These are phyloP conservation scores for Psilocybe mexicana DNA, from an alignment of 1,284 basidiomycete species.

Conservation along the genomic window DNA sequence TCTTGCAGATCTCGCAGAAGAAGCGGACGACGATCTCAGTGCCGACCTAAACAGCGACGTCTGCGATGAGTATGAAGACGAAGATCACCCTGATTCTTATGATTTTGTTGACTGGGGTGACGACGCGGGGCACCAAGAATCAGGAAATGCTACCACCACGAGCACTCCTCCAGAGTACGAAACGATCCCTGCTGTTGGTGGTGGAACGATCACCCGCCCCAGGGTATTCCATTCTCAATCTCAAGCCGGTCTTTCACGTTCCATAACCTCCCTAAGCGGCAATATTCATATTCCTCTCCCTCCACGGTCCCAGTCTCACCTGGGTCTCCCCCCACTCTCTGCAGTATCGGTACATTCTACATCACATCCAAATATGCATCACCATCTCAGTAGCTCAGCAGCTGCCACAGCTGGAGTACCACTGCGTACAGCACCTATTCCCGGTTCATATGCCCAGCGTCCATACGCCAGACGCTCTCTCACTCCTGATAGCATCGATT, in stretches of 20 bases:
- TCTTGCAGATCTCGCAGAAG: slow-evolving; percentile 78
- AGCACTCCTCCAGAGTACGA: slow-evolving; percentile 53
- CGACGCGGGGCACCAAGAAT: slow-evolving; percentile 33
- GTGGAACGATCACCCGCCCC: slow-evolving; percentile 73
- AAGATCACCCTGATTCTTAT: slow-evolving; percentile 55
- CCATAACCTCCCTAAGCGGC: not conserved
- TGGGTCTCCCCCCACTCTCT: not conserved
- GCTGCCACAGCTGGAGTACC: slow-evolving; percentile 1
- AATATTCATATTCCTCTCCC: not conserved
- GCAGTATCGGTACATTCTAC: slow-evolving; percentile 3
- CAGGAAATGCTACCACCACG: slow-evolving; percentile 26
- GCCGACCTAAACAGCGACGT: slow-evolving; percentile 4
- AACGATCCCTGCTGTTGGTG: slow-evolving; percentile 77
- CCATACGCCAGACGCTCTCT: slow-evolving; percentile 27
- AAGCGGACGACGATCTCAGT: slow-evolving; percentile 38
- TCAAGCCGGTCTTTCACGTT: slow-evolving; percentile 38
- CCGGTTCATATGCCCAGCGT: not conserved
- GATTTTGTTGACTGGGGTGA: slow-evolving; percentile 73
- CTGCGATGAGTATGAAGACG: slow-evolving; percentile 34
- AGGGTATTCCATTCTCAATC: slow-evolving; percentile 75
- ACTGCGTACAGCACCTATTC: slow-evolving; percentile 7
- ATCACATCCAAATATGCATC: not conserved
- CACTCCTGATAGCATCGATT: slow-evolving; percentile 45
- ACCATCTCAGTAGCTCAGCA: slow-evolving; percentile 11
- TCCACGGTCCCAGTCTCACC: not conserved